A percentile compares a stretch with the other conserved stretches of the same genome.
Conservation (phyloP, 1,284 basidiomycete genomes). For the Earliella scabrosa region DNA sequence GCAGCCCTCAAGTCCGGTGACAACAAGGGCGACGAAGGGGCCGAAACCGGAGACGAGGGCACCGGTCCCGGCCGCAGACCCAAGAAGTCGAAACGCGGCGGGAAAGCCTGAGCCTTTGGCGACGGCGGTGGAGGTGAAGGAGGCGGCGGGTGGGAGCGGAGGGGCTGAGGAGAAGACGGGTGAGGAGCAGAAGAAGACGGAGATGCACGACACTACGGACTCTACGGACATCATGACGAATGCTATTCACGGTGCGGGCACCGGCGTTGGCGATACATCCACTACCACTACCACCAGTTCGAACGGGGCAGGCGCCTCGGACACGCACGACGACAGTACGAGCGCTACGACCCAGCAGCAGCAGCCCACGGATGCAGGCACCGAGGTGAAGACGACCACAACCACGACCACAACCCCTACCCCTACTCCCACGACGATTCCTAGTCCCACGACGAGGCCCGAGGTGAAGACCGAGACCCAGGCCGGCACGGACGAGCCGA, state of each 20-base stretch:
- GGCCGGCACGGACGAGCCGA: too few species aligned
- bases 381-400: not conserved
- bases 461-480: too few species aligned
- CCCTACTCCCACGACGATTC: too few species aligned
- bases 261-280: slow-evolving; percentile 14
- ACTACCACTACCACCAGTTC: too few species aligned
- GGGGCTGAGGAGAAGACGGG: slow-evolving; percentile 1
- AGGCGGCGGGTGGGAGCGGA: not conserved
- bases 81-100: slow-evolving; percentile 6
- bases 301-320: slow-evolving; percentile 1
- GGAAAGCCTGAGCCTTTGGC: not conserved
- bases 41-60: slow-evolving; percentile 23
- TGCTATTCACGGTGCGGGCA: slow-evolving; percentile 26
- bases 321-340: slow-evolving; percentile 1
- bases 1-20: slow-evolving; percentile 16
- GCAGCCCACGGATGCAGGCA: not conserved
- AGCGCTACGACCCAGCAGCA: not conserved
- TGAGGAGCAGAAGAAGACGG: slow-evolving; percentile 9
- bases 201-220: slow-evolving; percentile 24
- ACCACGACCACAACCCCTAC: not conserved
- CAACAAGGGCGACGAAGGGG: slow-evolving; percentile 19
- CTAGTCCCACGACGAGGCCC: too few species aligned
- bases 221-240: slow-evolving; percentile 25
- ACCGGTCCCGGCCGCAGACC: not conserved
- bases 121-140: slow-evolving; percentile 1